phyloP scores from a whole-genome alignment of 306 rosid species.

The Prunus dulcis region DNA sequence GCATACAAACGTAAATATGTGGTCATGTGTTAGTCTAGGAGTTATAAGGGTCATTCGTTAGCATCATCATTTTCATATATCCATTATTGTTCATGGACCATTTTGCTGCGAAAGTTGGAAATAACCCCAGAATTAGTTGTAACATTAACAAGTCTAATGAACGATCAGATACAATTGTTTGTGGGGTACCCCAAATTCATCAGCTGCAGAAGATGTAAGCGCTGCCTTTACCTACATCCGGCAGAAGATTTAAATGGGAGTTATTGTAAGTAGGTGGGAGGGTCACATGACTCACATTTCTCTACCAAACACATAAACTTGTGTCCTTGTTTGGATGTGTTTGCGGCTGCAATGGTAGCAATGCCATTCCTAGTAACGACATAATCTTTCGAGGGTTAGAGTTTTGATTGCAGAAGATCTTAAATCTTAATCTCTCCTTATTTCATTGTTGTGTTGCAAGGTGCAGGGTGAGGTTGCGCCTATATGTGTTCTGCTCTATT shows the following conservation, averaged over 20 bases:
- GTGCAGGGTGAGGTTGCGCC: no score
- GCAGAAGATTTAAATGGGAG: conserved; percentile 54
- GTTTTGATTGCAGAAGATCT: neutral
- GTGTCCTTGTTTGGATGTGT: conserved; percentile 2
- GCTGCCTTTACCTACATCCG: conserved; percentile 45
- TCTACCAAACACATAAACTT: conserved; percentile 30
- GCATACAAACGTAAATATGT: neutral
- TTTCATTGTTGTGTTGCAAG: no score
- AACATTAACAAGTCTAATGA: neutral
- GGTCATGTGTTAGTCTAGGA: conserved; percentile 29
- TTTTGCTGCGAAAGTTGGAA: neutral
- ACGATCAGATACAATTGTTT: neutral
- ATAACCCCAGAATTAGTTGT: neutral
- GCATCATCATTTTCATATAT: conserved; percentile 22
- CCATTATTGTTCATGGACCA: conserved; percentile 11
- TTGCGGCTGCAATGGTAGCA: neutral
- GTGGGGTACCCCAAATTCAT: conserved; percentile 3
- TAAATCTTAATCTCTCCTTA: neutral
- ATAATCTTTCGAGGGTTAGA: neutral
- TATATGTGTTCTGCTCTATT: neutral
- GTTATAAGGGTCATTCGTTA: conserved; percentile 21
- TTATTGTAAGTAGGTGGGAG: conserved; percentile 60
- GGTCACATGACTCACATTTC: conserved; percentile 53
- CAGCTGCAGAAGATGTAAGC: conserved; percentile 32
- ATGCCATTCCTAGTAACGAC: neutral